Evolutionary conservation across 2,329 filamentous ascomycete species (phyloP), one percentile per base, ranked within the genome.

Genomic region (Dactylellina drechsleri): DNA sequence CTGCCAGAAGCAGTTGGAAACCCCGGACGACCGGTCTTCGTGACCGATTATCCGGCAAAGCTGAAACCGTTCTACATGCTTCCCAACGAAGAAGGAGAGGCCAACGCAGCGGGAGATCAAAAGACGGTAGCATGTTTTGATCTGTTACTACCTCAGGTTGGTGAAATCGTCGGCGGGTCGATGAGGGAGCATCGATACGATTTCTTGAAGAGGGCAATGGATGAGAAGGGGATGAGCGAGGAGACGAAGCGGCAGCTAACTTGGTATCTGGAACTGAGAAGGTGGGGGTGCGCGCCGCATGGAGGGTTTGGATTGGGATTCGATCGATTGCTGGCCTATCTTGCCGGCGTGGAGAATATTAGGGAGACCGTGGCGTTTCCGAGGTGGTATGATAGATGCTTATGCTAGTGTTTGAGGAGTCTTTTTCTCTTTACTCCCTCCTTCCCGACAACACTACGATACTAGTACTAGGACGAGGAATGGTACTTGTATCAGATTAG

Each of bases 1-100:
- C 86, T 99, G 64, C 93, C 95, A 56, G 85, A 87, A 62, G 84
- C 84, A 26, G 80, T 94, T 52, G 89, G 89, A 26, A 85, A 86
- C 16, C 54, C 54, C 1, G 83, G 83, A 1, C 18, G 43, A 16
- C 95, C 95, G 6, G 86, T 98, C 52, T 98, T 98, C 81, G 89
- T 99, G 77, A 98, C 93, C 13, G 86, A 97, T 81, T 99, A 97
- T 81, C 95, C 95, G n/a, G 88, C 88, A 77, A 84, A 85, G 56
- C 89, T 95, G 81, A 99, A 99, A 83, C 92, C 94, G 10, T 99
- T 98, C 83, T 99, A 93, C 82, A 93, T 93, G 91, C 82, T 87
- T 1, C 87, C 88, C 15, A 87, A 87, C 68, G 79, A 18, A 50
- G 31, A 20, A 20, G 49, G 4, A 18, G 43, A 67, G 58, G 28